These are phyloP conservation scores for Centella asiatica DNA, from an alignment of 129 eudicot species.

Conservation along the genomic window DNA sequence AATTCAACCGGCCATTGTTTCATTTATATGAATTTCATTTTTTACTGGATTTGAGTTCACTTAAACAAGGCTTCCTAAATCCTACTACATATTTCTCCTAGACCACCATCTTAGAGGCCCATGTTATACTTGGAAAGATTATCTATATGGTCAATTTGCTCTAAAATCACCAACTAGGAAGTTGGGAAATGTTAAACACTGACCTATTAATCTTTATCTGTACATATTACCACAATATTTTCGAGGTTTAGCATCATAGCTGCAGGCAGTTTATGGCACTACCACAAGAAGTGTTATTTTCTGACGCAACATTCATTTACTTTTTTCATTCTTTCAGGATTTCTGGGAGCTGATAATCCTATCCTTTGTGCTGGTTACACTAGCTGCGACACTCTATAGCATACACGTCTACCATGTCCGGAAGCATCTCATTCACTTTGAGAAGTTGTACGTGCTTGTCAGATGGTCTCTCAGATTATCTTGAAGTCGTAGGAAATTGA, in stretches of 20 bases:
- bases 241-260: not conserved
- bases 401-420: slow-evolving; percentile 58
- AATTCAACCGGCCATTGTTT: not conserved
- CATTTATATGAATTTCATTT: too few species aligned
- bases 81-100: too few species aligned
- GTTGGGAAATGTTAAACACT: too few species aligned
- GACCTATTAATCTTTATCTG: not conserved
- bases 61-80: too few species aligned
- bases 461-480: not conserved
- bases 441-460: slow-evolving; percentile 30
- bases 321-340: slow-evolving; percentile 36
- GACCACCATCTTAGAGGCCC: too few species aligned
- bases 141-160: too few species aligned
- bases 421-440: slow-evolving; percentile 69
- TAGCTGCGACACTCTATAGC: slow-evolving; percentile 61
- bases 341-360: slow-evolving; percentile 65
- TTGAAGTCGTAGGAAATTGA: not conserved
- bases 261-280: not conserved
- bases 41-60: too few species aligned
- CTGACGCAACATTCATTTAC: not conserved
- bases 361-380: slow-evolving; percentile 56
- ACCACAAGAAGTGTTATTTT: not conserved
- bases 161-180: too few species aligned
- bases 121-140: too few species aligned
- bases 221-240: not conserved